Base-by-base conservation (phyloP, 2,329 filamentous ascomycete genomes). In the Penicillium sp. region DNA sequence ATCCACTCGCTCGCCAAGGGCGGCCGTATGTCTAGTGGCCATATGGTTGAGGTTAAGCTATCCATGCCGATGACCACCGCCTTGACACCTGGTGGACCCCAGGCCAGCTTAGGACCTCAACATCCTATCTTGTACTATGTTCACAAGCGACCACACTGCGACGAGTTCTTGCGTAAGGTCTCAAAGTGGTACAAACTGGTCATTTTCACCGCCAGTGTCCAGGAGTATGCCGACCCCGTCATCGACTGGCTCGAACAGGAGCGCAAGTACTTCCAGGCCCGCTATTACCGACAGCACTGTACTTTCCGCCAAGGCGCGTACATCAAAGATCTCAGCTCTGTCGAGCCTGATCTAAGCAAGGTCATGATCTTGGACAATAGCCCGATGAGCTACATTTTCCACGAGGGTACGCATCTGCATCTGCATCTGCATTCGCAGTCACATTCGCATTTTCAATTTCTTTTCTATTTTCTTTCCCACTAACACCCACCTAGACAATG, bases 341-440 rank as follows among this genome's bases (percentile, higher is more conserved):
- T 99, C 34, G 94, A 99, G 79, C 92, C 94, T 15, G 94, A 99
- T 71, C 78, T 99, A 67, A 97, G 92, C 76, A 95, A 91, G 75
- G 94, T 99, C 54, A 96, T 97, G 89, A 99, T 99, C 70, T 80
- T 99, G 73, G 94, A 99, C 77, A 99, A 99, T 70, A 97, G 91
- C 73, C 94, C 94, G 49, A 84, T 97, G 79, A 97, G 92, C 77
- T 99, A 97, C 76, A 90, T 97, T 76, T 97, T 97, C 75, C 93
- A 97, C 70, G 91, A 96, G 86, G 93, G 94, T 94, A 77, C 68
- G 83, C 12, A 36, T 36, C 15, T 18, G 17, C 17, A 15, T 2
- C n/a, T 5, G 8, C 17, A 36, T 3, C 2, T 9, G 8, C 13
- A n/a, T 15, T n/a, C n/a, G n/a, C n/a, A n/a, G n/a, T n/a, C n/a